These are phyloP conservation scores for Ophiostoma ips DNA, from an alignment of 2,329 filamentous ascomycete species.

Conservation along the genomic window DNA sequence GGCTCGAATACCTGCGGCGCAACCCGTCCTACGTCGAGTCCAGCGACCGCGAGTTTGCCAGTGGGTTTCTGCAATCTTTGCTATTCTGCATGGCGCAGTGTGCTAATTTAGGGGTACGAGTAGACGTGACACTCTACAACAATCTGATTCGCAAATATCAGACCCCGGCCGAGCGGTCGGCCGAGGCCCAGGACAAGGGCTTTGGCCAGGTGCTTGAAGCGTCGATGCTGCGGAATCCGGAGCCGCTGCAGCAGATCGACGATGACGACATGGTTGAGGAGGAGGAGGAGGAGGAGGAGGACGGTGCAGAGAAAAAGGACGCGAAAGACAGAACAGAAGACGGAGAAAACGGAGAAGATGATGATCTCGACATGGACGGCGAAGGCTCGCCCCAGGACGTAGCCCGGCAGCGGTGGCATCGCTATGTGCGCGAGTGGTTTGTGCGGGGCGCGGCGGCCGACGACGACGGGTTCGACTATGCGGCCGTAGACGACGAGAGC, in stretches of 20 bases:
- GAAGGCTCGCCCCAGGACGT: conserved; percentile 38
- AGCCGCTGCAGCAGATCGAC: conserved; percentile 2
- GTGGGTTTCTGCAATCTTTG: conserved; percentile 19
- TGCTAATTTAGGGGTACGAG: background rate
- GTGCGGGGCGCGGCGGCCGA: conserved; percentile 40
- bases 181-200: conserved; percentile 58
- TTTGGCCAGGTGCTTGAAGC: conserved; percentile 69
- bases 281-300: conserved; percentile 5
- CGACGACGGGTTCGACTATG: conserved; percentile 71
- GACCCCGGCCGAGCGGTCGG: conserved; percentile 56
- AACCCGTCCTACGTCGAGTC: conserved; percentile 58
- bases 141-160: conserved; percentile 66
- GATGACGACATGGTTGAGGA: conserved; percentile 8
- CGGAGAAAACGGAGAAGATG: conserved; percentile 24
- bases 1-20: conserved; percentile 59
- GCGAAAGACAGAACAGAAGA: background rate
- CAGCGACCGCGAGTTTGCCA: conserved; percentile 40
- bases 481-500: conserved; percentile 53
- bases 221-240: conserved; percentile 41
- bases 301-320: background rate
- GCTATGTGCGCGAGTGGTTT: conserved; percentile 62
- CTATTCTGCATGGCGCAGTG: background rate
- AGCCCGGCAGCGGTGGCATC: conserved; percentile 53
- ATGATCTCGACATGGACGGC: conserved; percentile 30
- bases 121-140: conserved; percentile 72